These are phyloP conservation scores for Meyerozyma athensensis DNA, from an alignment of 1,139 yeast species.

Conservation along the genomic window DNA sequence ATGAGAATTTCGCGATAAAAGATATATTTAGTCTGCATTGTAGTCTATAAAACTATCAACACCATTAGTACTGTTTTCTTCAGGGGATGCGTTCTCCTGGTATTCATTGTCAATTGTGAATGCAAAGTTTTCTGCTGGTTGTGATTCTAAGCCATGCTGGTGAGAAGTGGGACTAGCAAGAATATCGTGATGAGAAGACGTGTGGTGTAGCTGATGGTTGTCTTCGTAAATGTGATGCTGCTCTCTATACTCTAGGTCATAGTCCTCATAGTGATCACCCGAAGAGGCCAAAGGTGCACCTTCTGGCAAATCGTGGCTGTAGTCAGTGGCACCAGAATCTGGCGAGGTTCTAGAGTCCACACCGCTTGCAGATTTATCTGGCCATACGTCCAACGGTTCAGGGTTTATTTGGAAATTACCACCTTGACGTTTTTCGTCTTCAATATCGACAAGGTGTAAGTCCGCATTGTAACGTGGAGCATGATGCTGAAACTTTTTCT, in stretches of 20 bases:
- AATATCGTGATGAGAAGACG: conserved; percentile 6
- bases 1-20: conserved; percentile 6
- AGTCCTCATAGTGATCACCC: neutral
- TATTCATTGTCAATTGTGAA: conserved; percentile 7
- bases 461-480: neutral
- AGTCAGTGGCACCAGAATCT: neutral
- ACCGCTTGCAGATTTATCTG: neutral
- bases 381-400: neutral
- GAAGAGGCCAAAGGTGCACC: neutral
- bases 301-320: neutral
- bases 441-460: conserved; percentile 1
- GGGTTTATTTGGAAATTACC: neutral
- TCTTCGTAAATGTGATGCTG: neutral
- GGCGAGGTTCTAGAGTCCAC: conserved; percentile 1
- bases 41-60: conserved; percentile 28
- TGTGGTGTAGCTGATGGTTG: neutral
- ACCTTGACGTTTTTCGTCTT: neutral
- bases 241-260: neutral
- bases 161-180: conserved; percentile 18
- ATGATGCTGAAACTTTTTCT: conserved; percentile 13
- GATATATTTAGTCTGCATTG: conserved; percentile 10
- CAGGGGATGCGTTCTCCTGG: conserved; percentile 6
- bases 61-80: conserved; percentile 12
- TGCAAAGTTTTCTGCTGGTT: conserved; percentile 6
- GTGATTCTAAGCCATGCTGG: conserved; percentile 1